These are phyloP conservation scores for Crithidia expoeki DNA, from an alignment of 208 protist genomes.

Conservation along the genomic window DNA sequence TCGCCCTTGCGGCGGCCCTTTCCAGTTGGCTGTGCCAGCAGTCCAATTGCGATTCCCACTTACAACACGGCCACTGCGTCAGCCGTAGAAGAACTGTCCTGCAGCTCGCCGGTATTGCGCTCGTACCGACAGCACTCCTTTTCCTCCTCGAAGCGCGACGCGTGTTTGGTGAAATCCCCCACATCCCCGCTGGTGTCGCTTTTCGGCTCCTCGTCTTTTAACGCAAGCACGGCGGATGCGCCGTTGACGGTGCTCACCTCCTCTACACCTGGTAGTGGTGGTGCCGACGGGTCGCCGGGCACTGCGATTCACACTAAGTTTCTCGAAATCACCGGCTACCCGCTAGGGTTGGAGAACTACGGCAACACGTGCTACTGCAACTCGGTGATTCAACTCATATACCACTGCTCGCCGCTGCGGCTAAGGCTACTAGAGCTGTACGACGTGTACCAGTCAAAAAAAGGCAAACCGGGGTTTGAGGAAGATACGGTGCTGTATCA, in stretches of 20 bases:
- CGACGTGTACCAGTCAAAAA: constrained; percentile 59
- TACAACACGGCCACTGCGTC: constrained; percentile 44
- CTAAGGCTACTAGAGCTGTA: constrained; percentile 76
- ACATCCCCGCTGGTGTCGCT: constrained; percentile 24
- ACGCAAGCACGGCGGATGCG: not conserved
- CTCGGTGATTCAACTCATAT: constrained; percentile 89
- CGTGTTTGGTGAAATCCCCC: constrained; percentile 23
- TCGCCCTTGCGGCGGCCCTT: constrained; percentile 37
- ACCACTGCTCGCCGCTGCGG: constrained; percentile 88
- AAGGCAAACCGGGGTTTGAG: constrained; percentile 64
- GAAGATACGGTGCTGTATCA: constrained; percentile 65
- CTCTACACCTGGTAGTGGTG: not conserved
- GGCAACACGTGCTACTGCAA: constrained; percentile 94
- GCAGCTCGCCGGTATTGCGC: constrained; percentile 62
- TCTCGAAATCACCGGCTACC: constrained; percentile 75
- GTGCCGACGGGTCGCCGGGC: not conserved
- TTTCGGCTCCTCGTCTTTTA: constrained; percentile 20
- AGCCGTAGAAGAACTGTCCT: constrained; percentile 37
- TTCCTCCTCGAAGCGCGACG: constrained; percentile 31
- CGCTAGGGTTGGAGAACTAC: constrained; percentile 89
- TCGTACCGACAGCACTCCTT: constrained; percentile 74
- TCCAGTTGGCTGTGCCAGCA: constrained; percentile 14
- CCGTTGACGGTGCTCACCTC: constrained; percentile 10
- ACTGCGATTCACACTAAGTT: constrained; percentile 61
- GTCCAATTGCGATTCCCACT: constrained; percentile 45